Percentiles rank a stretch among this genome's conserved stretches.
Conservation (phyloP, 2,329 filamentous ascomycete species). For the Aspergillus hortae region DNA sequence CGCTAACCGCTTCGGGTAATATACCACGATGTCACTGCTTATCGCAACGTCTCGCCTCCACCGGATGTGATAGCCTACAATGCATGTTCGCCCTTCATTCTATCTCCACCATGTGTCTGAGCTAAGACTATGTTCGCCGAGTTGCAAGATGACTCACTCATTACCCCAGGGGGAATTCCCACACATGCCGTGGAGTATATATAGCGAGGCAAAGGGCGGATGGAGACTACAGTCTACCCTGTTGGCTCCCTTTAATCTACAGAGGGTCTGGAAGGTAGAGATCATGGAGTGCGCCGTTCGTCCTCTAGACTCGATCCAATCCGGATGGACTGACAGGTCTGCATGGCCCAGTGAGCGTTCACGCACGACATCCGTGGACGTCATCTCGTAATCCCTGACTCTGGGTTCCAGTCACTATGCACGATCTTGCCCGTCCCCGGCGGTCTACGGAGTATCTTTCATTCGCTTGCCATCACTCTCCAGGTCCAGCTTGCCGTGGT, state of each 20-base stretch:
- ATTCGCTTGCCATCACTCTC: neutral
- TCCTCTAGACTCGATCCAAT: neutral
- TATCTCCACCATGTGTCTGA: too few relatives aligned
- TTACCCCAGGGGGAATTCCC: too few relatives aligned
- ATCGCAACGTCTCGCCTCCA: constrained; percentile 5
- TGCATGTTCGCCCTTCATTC: too few relatives aligned
- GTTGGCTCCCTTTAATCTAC: too few relatives aligned
- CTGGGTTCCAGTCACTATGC: neutral
- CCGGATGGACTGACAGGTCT: neutral
- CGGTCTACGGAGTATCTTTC: too few relatives aligned
- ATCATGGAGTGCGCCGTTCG: neutral
- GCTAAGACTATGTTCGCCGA: too few relatives aligned
- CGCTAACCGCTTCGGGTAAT: constrained; percentile 17
- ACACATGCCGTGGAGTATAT: too few relatives aligned
- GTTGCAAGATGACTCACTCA: too few relatives aligned
- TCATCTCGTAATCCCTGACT: neutral
- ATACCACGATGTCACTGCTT: constrained; percentile 16
- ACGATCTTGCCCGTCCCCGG: neutral
- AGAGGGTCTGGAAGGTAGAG: too few relatives aligned
- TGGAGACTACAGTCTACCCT: too few relatives aligned
- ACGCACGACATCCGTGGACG: neutral
- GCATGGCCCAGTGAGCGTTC: neutral
- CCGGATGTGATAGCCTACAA: neutral
- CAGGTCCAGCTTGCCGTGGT: neutral
- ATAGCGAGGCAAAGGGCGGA: too few relatives aligned